Evolutionary conservation across 257 asterid species (phyloP).

Genomic region (Salvia splendens): DNA sequence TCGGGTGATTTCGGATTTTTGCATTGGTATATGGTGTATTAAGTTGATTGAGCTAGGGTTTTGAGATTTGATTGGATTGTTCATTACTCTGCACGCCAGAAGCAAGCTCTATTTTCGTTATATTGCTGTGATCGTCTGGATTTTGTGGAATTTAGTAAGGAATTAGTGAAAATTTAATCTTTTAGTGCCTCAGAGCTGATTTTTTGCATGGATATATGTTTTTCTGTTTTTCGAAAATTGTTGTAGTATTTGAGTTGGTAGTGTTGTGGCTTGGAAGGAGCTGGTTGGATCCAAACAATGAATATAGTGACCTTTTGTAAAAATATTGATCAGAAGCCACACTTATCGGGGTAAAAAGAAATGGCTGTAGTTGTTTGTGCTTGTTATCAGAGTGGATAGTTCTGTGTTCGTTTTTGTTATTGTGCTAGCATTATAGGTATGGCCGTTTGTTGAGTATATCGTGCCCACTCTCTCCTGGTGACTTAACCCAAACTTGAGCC

Average conservation of each 20-base stretch:
- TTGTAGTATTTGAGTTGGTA: neutral
- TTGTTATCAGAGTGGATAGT: too few relatives aligned
- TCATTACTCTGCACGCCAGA: neutral
- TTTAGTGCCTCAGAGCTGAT: neutral
- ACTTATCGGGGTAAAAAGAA: too few relatives aligned
- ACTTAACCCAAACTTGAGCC: neutral
- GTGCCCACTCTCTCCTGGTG: neutral
- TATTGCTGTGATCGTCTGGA: constrained; percentile 1
- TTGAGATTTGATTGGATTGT: neutral
- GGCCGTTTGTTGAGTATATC: neutral
- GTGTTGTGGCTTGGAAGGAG: neutral
- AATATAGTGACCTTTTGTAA: too few relatives aligned
- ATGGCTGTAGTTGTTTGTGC: neutral
- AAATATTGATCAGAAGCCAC: neutral
- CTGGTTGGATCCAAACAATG: neutral
- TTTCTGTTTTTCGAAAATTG: neutral
- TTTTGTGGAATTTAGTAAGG: neutral
- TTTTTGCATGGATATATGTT: neutral
- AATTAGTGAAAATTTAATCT: neutral
- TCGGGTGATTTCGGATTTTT: neutral
- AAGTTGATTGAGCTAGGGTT: constrained; percentile 34
- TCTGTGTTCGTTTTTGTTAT: neutral
- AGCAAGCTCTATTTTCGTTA: neutral
- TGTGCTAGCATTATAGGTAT: neutral
- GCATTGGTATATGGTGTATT: constrained; percentile 8